Conservation (phyloP, 306 rosid species). For the Vicia villosa region DNA sequence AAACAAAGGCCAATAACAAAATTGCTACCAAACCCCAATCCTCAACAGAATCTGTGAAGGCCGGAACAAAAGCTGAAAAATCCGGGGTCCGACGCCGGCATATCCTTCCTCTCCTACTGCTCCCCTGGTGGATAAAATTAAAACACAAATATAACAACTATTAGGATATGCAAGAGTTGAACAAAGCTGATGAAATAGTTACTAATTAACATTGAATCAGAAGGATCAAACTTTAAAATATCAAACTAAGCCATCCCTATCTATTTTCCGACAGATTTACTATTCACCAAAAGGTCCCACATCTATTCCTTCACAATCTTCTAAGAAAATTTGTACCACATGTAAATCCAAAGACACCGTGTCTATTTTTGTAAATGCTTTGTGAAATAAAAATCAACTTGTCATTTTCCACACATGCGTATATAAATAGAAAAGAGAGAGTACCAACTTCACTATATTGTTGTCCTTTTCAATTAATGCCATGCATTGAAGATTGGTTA, state of each 20-base stretch:
- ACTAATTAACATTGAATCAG: slow-evolving; percentile 2
- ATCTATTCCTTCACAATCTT: slow-evolving; percentile 16
- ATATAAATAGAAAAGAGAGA: slow-evolving; percentile 7
- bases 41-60: slow-evolving; percentile 15
- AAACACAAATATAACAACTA: slow-evolving; percentile 29
- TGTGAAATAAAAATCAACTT: slow-evolving; percentile 29
- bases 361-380: slow-evolving; percentile 6
- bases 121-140: slow-evolving; percentile 37
- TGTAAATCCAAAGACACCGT: slow-evolving; percentile 26
- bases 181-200: slow-evolving; percentile 17
- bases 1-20: slow-evolving; percentile 30
- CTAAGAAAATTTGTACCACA: neutral
- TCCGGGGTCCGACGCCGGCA: slow-evolving; percentile 18
- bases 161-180: slow-evolving; percentile 30
- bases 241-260: slow-evolving; percentile 11
- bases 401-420: neutral
- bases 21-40: slow-evolving; percentile 28
- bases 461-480: slow-evolving; percentile 43
- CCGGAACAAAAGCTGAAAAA: slow-evolving; percentile 28
- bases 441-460: slow-evolving; percentile 54
- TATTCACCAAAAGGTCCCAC: neutral
- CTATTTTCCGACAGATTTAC: slow-evolving; percentile 8
- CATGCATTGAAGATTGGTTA: slow-evolving; percentile 40
- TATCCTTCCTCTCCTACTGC: slow-evolving; percentile 25
- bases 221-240: slow-evolving; percentile 26